Evolutionary conservation across 2,329 filamentous ascomycete species (phyloP).

Genomic region (Botryosphaeria agaves): DNA sequence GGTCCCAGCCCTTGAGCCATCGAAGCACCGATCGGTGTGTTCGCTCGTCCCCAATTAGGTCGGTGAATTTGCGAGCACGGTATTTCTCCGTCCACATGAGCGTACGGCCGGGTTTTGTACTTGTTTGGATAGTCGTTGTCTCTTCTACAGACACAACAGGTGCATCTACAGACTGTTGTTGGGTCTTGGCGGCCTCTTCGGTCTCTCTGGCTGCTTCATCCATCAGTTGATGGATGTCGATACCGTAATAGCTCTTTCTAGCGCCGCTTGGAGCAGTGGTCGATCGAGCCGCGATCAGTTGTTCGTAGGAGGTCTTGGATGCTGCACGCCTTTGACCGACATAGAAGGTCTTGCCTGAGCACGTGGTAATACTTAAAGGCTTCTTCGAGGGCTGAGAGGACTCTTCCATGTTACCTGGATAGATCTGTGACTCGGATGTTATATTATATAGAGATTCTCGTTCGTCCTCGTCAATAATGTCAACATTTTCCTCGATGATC

Average conservation of each 20-base stretch:
- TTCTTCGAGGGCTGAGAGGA: neutral
- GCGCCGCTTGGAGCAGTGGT: slow-evolving; percentile 46
- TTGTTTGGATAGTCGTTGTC: slow-evolving; percentile 16
- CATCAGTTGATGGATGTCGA: slow-evolving; percentile 75
- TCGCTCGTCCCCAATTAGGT: slow-evolving; percentile 84
- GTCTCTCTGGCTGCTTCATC: slow-evolving; percentile 49
- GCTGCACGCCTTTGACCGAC: slow-evolving; percentile 36
- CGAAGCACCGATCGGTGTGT: slow-evolving; percentile 80
- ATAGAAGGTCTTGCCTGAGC: slow-evolving; percentile 37
- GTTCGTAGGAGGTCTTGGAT: slow-evolving; percentile 39
- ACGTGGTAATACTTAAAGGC: too few relatives aligned
- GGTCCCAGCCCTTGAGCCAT: slow-evolving; percentile 92
- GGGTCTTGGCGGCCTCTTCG: slow-evolving; percentile 13
- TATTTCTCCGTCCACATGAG: slow-evolving; percentile 97
- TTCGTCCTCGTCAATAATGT: neutral
- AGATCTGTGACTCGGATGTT: neutral
- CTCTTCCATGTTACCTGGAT: neutral
- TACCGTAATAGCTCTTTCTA: slow-evolving; percentile 69
- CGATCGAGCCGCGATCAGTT: slow-evolving; percentile 50
- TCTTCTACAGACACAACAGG: slow-evolving; percentile 12
- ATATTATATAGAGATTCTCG: neutral
- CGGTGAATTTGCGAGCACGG: slow-evolving; percentile 76
- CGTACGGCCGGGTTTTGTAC: slow-evolving; percentile 21
- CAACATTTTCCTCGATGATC: neutral
- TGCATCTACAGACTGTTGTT: slow-evolving; percentile 8